Conservation (phyloP, 441 rosid genomes). For the Iberis amara region DNA sequence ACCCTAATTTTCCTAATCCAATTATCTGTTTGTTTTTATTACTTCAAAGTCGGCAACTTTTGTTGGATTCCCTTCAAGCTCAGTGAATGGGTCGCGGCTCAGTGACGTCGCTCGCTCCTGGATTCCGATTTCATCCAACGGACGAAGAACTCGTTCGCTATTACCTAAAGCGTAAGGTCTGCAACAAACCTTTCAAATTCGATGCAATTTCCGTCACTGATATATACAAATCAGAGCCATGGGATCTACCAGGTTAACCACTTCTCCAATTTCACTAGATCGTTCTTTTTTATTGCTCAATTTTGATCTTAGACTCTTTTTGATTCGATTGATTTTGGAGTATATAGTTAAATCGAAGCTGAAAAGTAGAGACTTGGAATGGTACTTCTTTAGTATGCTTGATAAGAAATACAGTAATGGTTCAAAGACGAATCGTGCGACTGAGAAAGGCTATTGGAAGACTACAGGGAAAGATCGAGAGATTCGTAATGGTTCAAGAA, state of each 20-base stretch:
- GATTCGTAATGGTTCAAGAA: constrained; percentile 37
- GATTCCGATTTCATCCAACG: constrained; percentile 92
- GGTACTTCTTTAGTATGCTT: constrained; percentile 82
- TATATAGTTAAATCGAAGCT: constrained; percentile 66
- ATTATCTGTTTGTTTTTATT: neutral
- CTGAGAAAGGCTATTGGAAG: constrained; percentile 97
- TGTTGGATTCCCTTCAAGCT: neutral
- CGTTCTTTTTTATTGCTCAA: constrained; percentile 10
- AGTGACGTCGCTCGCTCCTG: constrained; percentile 71
- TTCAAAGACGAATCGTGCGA: constrained; percentile 84
- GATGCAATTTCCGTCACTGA: constrained; percentile 77
- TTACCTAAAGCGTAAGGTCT: constrained; percentile 77
- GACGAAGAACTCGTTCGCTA: constrained; percentile 88
- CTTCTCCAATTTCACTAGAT: constrained; percentile 6
- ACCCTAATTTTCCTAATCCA: constrained; percentile 22
- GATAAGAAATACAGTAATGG: constrained; percentile 88
- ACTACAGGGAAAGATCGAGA: constrained; percentile 88
- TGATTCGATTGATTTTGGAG: constrained; percentile 6
- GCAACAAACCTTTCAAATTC: constrained; percentile 59
- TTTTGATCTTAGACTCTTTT: neutral
- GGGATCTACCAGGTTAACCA: constrained; percentile 85
- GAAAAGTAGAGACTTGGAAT: constrained; percentile 87
- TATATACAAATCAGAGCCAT: constrained; percentile 84
- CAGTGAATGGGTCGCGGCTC: constrained; percentile 50
- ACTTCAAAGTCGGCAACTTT: constrained; percentile 6